Percentiles rank a stretch among this genome's conserved stretches.
phyloP scores from a whole-genome alignment of 306 rosid genomes.

The Arachis stenosperma region DNA sequence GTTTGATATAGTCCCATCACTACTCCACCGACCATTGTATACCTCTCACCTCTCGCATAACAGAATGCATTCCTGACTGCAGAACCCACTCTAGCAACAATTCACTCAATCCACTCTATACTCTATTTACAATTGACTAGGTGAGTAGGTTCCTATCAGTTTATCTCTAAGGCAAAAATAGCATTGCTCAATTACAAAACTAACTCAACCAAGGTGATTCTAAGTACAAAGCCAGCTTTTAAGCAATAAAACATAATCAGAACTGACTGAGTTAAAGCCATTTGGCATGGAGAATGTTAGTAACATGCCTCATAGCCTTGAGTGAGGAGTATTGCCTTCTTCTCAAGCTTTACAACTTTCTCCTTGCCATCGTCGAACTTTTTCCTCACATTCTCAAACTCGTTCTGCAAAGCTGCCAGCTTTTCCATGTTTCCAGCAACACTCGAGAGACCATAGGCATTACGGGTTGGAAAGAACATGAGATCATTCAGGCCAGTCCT shows the following conservation, averaged over 20 bases:
- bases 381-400: constrained; percentile 65
- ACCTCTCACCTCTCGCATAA: too few species aligned
- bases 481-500: constrained; percentile 74
- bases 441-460: constrained; percentile 77
- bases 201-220: neutral
- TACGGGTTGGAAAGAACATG: constrained; percentile 74
- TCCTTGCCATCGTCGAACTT: constrained; percentile 74
- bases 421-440: constrained; percentile 86
- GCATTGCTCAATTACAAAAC: neutral
- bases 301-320: constrained; percentile 86
- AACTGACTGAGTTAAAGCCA: neutral
- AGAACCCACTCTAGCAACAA: too few species aligned
- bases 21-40: too few species aligned
- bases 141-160: neutral
- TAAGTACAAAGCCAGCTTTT: neutral
- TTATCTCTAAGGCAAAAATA: neutral
- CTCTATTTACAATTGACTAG: too few species aligned
- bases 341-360: constrained; percentile 70
- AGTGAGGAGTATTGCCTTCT: constrained; percentile 70
- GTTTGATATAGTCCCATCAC: too few species aligned
- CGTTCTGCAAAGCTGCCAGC: constrained; percentile 69
- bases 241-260: neutral
- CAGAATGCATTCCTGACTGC: too few species aligned
- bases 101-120: too few species aligned
- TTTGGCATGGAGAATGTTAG: constrained; percentile 20